Percentiles rank a stretch among this genome's conserved stretches.
phyloP scores from a whole-genome alignment of 495 filamentous ascomycete genomes.

The Penicillium cinerascens region DNA sequence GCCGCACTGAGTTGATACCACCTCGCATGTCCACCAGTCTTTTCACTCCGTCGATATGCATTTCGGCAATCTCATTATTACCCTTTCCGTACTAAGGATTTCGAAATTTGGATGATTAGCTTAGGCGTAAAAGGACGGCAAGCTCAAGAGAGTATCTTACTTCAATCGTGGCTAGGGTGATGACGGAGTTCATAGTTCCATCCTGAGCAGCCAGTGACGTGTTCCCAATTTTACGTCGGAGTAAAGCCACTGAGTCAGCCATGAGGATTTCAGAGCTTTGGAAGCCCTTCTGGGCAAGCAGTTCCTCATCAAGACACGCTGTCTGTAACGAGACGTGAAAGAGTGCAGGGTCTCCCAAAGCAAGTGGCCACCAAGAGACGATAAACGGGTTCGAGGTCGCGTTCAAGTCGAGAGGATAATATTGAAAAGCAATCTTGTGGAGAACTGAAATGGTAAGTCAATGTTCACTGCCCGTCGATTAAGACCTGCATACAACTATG shows the following conservation, averaged over 20 bases:
- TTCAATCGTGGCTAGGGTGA: constrained; percentile 51
- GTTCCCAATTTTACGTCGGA: constrained; percentile 43
- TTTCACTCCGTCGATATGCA: constrained; percentile 52
- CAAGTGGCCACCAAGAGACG: constrained; percentile 53
- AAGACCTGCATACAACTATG: constrained; percentile 40
- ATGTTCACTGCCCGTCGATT: background rate
- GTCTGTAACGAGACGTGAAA: constrained; percentile 53
- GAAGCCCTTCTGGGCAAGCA: constrained; percentile 45
- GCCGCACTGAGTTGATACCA: constrained; percentile 43
- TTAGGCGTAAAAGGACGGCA: background rate
- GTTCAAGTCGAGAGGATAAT: constrained; percentile 51
- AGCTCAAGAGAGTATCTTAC: constrained; percentile 23
- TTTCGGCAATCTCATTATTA: constrained; percentile 37
- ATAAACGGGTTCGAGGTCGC: constrained; percentile 48
- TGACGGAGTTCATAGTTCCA: constrained; percentile 52
- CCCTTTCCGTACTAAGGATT: constrained; percentile 45
- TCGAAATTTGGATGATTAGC: background rate
- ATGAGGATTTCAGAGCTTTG: constrained; percentile 47
- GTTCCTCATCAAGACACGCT: constrained; percentile 51
- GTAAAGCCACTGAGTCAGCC: constrained; percentile 46
- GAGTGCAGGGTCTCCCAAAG: constrained; percentile 47
- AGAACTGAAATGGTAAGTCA: constrained; percentile 35
- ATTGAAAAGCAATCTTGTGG: constrained; percentile 52
- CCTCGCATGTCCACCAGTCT: constrained; percentile 43
- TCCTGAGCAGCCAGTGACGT: constrained; percentile 46